Evolutionary conservation across 352 stramenopile species (phyloP), one percentile per base, ranked within the genome.

Genomic region (Phytophthora constricta): DNA sequence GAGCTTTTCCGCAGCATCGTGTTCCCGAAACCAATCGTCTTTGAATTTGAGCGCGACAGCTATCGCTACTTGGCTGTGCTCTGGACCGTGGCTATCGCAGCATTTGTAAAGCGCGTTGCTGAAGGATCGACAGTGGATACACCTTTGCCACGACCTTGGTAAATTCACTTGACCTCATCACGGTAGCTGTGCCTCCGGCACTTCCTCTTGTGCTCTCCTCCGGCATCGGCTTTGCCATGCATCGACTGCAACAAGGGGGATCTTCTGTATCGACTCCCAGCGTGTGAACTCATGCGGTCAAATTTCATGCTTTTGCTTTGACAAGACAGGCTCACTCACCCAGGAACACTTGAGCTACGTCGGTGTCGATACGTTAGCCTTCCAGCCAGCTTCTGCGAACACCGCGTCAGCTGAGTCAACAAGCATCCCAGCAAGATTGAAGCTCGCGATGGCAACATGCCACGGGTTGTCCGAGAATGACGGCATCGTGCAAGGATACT

Each of bases 1-100:
- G 77, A 93, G 56, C 68, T 92, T 2, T 86, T 91, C 52, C 84
- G 75, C 9, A 76, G 62, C 26, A 92, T 92, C 43, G 26, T 92
- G 1, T 91, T 83, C 60, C 84, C 84, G 1, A 77, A 82, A 37
- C 49, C 43, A 4, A 76, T 91, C 42, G 65, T 58, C 5, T 91
- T 93, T 43, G 65, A 84, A 63, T 86, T 90, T 49, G 82, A 90
- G 49, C 77, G 72, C 3, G 84, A 92, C 62, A 87, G 82, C 62
- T 92, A 92, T 71, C 67, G 74, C 7, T 88, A 88, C 65, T 45
- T 91, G 8, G 60, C 53, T 0, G 73, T 80, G 48, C 68, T 91
- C 0, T 79, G 66, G 26, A 42, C 56, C 20, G 63, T 93, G 11
- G 80, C 80, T 5, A 64, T 87, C 48, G 42, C 65, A 1, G 82